These are phyloP conservation scores for Penicillium glabrum DNA, from an alignment of 2,329 filamentous ascomycete genomes.

Conservation along the genomic window DNA sequence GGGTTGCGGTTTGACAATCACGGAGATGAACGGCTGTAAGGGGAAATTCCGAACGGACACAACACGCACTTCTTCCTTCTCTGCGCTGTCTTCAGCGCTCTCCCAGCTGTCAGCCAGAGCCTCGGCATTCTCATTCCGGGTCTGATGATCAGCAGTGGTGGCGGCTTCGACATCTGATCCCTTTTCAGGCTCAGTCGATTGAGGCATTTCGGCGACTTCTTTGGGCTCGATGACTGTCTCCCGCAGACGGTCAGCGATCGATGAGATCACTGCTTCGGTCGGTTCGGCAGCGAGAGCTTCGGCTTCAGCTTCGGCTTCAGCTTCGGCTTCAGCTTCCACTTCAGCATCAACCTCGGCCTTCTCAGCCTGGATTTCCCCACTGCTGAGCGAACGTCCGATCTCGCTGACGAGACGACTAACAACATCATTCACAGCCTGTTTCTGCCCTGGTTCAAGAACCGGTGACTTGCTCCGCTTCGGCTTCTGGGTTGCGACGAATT, in stretches of 20 bases:
- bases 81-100: slow-evolving; percentile 69
- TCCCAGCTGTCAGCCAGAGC: slow-evolving; percentile 86
- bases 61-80: slow-evolving; percentile 64
- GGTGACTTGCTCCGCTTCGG: slow-evolving; percentile 24
- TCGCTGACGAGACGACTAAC: slow-evolving; percentile 64
- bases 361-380: slow-evolving; percentile 1
- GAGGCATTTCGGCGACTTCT: slow-evolving; percentile 54
- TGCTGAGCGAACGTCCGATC: slow-evolving; percentile 56
- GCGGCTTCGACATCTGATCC: slow-evolving; percentile 39
- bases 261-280: slow-evolving; percentile 36
- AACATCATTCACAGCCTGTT: slow-evolving; percentile 70
- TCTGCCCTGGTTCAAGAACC: slow-evolving; percentile 37
- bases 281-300: slow-evolving; percentile 39
- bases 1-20: slow-evolving; percentile 59
- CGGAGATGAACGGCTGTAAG: slow-evolving; percentile 92
- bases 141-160: slow-evolving; percentile 53
- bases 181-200: slow-evolving; percentile 47
- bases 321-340: slow-evolving; percentile 50
- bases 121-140: slow-evolving; percentile 56
- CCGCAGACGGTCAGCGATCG: slow-evolving; percentile 31
- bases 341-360: slow-evolving; percentile 43
- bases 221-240: slow-evolving; percentile 47
- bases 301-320: slow-evolving; percentile 51
- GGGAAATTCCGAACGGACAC: slow-evolving; percentile 93
- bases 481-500: slow-evolving; percentile 9